A percentile compares a stretch with the other conserved stretches of the same genome.
Conservation (phyloP, 805 yeast species). For the Wickerhamomyces strasburgensis region DNA sequence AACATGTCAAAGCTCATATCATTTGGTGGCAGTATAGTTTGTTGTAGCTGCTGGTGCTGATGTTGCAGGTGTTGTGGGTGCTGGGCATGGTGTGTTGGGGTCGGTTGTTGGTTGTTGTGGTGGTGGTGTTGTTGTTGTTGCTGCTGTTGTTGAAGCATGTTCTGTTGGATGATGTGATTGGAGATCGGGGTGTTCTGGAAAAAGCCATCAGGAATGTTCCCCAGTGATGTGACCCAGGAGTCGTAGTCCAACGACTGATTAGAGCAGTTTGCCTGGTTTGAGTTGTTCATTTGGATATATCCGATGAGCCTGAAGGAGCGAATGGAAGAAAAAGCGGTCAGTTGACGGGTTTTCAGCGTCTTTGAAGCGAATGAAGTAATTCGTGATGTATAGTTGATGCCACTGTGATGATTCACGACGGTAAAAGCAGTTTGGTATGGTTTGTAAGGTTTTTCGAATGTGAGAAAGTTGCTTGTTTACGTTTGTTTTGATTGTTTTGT, state of each 20-base stretch:
- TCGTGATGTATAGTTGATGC: no score
- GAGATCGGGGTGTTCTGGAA: conserved; percentile 25
- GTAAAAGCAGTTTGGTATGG: not conserved
- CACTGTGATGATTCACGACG: not conserved
- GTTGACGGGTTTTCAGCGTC: no score
- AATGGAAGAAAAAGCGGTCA: no score
- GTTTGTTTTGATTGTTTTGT: no score
- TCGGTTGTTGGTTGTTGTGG: conserved; percentile 1
- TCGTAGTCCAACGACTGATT: conserved; percentile 24
- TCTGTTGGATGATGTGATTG: conserved; percentile 18
- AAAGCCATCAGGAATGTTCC: conserved; percentile 23
- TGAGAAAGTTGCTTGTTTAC: not conserved
- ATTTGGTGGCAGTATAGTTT: conserved; percentile 1
- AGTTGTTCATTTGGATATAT: not conserved
- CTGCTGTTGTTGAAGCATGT: not conserved
- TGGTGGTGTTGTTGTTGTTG: conserved; percentile 5
- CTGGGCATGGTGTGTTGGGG: conserved; percentile 5
- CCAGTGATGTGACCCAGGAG: conserved; percentile 24
- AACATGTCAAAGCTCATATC: conserved; percentile 13
- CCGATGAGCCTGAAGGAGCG: no score
- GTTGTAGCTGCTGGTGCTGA: conserved; percentile 1
- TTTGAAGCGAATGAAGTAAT: no score
- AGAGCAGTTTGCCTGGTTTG: conserved; percentile 3
- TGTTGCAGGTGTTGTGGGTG: conserved; percentile 2
- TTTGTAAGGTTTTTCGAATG: not conserved